Conservation (phyloP, 2,329 filamentous ascomycete species). For the Aspergillus pseudoviridinutans region DNA sequence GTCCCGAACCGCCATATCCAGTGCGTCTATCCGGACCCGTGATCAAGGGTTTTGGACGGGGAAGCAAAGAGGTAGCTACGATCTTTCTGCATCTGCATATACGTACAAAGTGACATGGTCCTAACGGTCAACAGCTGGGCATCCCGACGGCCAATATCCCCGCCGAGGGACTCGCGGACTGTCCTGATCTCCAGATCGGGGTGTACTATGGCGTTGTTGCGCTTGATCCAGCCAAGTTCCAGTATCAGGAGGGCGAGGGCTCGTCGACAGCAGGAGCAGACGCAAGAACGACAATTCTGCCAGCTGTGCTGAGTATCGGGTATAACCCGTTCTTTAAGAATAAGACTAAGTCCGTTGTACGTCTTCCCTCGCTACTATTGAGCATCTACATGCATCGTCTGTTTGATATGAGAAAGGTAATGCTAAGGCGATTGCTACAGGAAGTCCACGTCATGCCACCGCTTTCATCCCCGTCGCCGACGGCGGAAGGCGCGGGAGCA, state of each 20-base stretch:
- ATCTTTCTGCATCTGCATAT: too few species aligned
- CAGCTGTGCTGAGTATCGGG: conserved; percentile 90
- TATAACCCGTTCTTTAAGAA: conserved; percentile 99
- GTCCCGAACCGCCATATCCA: conserved; percentile 76
- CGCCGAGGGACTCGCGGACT: conserved; percentile 60
- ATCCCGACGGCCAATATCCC: conserved; percentile 93
- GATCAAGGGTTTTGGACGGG: conserved; percentile 88
- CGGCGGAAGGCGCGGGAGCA: conserved; percentile 14
- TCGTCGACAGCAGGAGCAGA: conserved; percentile 7
- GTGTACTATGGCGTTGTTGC: conserved; percentile 94
- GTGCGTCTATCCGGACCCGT: conserved; percentile 80
- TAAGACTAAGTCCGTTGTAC: conserved; percentile 68
- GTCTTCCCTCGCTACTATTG: conserved; percentile 16
- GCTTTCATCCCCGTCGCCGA: conserved; percentile 51
- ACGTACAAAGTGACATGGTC: too few species aligned
- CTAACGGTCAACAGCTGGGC: conserved; percentile 61
- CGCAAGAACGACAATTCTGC: conserved; percentile 52
- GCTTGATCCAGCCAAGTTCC: conserved; percentile 49
- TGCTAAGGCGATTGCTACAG: conserved; percentile 15
- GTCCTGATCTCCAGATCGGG: conserved; percentile 63
- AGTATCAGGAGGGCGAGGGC: conserved; percentile 13
- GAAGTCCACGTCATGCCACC: conserved; percentile 84
- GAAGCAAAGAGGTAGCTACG: conserved; percentile 73
- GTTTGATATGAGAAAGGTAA: too few species aligned
- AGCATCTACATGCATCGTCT: too few species aligned